These are phyloP conservation scores for Bimuria novae-zelandiae DNA, from an alignment of 2,329 filamentous ascomycete genomes.

Conservation along the genomic window DNA sequence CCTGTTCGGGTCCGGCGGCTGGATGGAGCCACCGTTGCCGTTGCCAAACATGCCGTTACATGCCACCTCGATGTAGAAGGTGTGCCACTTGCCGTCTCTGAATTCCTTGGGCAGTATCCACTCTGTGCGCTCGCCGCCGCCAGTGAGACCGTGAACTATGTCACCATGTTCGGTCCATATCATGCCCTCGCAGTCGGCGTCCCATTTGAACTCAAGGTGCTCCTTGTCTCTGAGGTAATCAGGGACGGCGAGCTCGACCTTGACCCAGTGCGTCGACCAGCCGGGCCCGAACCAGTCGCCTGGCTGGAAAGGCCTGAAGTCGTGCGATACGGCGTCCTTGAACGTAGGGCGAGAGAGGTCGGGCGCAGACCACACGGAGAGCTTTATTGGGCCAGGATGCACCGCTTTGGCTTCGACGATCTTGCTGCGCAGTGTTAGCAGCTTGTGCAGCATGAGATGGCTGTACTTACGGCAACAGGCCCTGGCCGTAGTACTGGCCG, in stretches of 20 bases:
- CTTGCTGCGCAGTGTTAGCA: slow-evolving; percentile 58
- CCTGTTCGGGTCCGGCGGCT: slow-evolving; percentile 84
- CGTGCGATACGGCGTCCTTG: slow-evolving; percentile 76
- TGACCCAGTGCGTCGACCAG: slow-evolving; percentile 99
- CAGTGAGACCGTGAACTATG: slow-evolving; percentile 88
- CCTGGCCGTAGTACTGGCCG: slow-evolving; percentile 73
- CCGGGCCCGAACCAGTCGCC: slow-evolving; percentile 87
- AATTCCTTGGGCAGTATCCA: slow-evolving; percentile 86
- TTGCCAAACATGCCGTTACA: slow-evolving; percentile 99
- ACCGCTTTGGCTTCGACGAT: slow-evolving; percentile 70
- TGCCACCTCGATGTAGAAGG: slow-evolving; percentile 96
- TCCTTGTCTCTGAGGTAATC: slow-evolving; percentile 73
- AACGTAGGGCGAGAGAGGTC: slow-evolving; percentile 81
- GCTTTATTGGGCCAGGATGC: slow-evolving; percentile 76
- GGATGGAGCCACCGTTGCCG: slow-evolving; percentile 82
- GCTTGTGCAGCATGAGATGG: not conserved
- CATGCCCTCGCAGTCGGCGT: slow-evolving; percentile 91
- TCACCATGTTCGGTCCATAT: slow-evolving; percentile 91
- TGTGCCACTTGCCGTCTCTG: slow-evolving; percentile 83
- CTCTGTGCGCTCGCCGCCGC: slow-evolving; percentile 83
- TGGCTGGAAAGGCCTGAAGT: slow-evolving; percentile 74
- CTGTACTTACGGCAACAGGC: slow-evolving; percentile 68
- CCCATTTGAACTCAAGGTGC: slow-evolving; percentile 94
- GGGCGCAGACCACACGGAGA: slow-evolving; percentile 85
- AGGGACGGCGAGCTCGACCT: slow-evolving; percentile 77